Percentiles rank a stretch among this genome's conserved stretches.
These are phyloP conservation scores for Solanum sejunctum DNA, from an alignment of 257 asterid genomes.

Conservation along the genomic window DNA sequence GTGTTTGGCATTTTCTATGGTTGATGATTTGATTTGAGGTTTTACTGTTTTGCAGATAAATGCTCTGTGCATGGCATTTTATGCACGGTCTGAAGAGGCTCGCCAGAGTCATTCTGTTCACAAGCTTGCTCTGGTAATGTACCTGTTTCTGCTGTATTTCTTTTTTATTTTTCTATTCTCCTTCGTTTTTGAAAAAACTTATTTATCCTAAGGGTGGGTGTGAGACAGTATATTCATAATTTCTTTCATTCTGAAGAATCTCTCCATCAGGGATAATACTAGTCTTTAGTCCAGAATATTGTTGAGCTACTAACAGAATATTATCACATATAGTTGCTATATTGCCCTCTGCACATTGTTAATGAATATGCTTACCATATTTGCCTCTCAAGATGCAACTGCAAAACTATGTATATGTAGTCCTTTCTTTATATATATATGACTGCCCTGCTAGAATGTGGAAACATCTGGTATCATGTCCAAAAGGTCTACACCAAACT, in stretches of 20 bases:
- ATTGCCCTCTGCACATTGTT: background rate
- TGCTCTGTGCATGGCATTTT: constrained; percentile 98
- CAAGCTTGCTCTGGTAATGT: constrained; percentile 86
- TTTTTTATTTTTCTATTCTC: constrained; percentile 6
- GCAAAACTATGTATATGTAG: background rate
- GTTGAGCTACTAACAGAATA: background rate
- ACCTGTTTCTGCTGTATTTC: constrained; percentile 1
- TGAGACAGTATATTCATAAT: background rate
- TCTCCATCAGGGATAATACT: background rate
- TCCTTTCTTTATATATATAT: background rate
- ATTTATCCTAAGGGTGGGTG: background rate
- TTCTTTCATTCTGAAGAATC: background rate
- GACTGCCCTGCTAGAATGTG: background rate
- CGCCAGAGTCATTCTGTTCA: constrained; percentile 94
- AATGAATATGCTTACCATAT: background rate
- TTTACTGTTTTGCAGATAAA: constrained; percentile 43
- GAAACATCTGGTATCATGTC: background rate
- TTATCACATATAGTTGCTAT: background rate
- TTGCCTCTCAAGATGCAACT: background rate
- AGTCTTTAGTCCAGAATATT: background rate
- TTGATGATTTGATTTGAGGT: background rate
- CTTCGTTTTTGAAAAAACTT: background rate
- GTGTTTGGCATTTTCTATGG: background rate
- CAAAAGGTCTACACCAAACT: background rate
- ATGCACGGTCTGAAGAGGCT: constrained; percentile 95